These are phyloP conservation scores for Leucocoprinus sp. DNA, from an alignment of 768 basidiomycete species.

Conservation along the genomic window DNA sequence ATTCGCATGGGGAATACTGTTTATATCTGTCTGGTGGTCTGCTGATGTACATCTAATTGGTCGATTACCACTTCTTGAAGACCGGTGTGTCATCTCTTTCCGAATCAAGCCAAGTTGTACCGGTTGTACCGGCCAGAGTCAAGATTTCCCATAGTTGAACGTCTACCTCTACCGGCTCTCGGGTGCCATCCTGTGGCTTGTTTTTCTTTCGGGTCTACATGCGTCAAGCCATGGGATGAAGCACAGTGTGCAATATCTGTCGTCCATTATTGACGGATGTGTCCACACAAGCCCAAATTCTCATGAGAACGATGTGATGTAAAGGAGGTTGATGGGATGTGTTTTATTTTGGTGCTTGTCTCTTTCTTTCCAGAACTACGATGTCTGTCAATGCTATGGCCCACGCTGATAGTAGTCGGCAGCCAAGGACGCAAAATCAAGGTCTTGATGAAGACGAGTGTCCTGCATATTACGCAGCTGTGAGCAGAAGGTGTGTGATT, in stretches of 20 bases:
- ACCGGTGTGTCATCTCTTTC: neutral
- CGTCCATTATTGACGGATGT: neutral
- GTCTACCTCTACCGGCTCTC: too few relatives aligned
- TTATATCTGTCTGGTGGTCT: neutral
- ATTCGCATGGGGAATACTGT: too few relatives aligned
- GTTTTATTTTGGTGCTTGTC: neutral
- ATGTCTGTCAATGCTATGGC: conserved; percentile 12
- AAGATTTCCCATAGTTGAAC: neutral
- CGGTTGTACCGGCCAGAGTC: neutral
- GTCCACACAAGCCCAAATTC: too few relatives aligned
- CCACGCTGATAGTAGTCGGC: neutral
- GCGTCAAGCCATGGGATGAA: too few relatives aligned
- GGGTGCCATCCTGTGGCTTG: too few relatives aligned
- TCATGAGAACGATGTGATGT: neutral
- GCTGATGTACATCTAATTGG: neutral
- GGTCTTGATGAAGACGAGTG: conserved; percentile 25
- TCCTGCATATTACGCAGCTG: conserved; percentile 32
- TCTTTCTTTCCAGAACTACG: conserved; percentile 10
- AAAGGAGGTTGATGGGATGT: neutral
- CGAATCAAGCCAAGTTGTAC: too few relatives aligned
- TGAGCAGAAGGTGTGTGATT: conserved; percentile 30
- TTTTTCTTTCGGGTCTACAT: conserved; percentile 3
- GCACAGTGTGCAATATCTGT: too few relatives aligned
- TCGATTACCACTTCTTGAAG: neutral
- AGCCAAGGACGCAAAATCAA: conserved; percentile 1